Evolutionary conservation across 495 filamentous ascomycete species (phyloP).

Genomic region (Hypomontagnella monticulosa): DNA sequence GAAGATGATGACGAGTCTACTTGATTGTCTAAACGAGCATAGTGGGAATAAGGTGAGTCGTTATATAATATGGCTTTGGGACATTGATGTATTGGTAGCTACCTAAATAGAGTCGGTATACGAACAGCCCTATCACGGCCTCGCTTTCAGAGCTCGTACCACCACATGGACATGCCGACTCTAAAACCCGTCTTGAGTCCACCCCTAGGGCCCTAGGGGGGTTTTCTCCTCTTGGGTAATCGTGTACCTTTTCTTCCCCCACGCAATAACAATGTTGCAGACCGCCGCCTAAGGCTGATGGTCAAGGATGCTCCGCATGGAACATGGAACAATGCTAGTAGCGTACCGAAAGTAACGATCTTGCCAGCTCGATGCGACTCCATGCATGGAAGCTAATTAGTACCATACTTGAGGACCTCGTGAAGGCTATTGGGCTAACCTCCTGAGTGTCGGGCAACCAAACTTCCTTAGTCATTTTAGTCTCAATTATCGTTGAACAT

Average conservation of each 20-base stretch:
- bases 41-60: slow-evolving; percentile 24
- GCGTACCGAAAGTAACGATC: slow-evolving; percentile 2
- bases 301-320: not conserved
- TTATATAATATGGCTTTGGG: slow-evolving; percentile 39
- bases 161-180: slow-evolving; percentile 6
- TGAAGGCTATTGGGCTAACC: slow-evolving; percentile 6
- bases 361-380: slow-evolving; percentile 16
- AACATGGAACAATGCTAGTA: slow-evolving; percentile 11
- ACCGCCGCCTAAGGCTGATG: slow-evolving; percentile 1
- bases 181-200: slow-evolving; percentile 29
- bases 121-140: slow-evolving; percentile 38
- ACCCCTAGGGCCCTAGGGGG: slow-evolving; percentile 17
- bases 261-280: slow-evolving; percentile 26
- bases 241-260: slow-evolving; percentile 27
- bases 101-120: slow-evolving; percentile 21
- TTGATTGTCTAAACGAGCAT: slow-evolving; percentile 20
- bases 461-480: not conserved
- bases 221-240: slow-evolving; percentile 12
- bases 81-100: slow-evolving; percentile 16
- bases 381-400: slow-evolving; percentile 30
- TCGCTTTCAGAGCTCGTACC: slow-evolving; percentile 14
- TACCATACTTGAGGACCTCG: not conserved
- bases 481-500: not conserved
- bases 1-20: slow-evolving; percentile 15
- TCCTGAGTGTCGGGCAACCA: not conserved